A percentile compares a stretch with the other conserved stretches of the same genome.
phyloP scores from a whole-genome alignment of 371 early-diverging fungal genomes.

The Mortierella sp. region DNA sequence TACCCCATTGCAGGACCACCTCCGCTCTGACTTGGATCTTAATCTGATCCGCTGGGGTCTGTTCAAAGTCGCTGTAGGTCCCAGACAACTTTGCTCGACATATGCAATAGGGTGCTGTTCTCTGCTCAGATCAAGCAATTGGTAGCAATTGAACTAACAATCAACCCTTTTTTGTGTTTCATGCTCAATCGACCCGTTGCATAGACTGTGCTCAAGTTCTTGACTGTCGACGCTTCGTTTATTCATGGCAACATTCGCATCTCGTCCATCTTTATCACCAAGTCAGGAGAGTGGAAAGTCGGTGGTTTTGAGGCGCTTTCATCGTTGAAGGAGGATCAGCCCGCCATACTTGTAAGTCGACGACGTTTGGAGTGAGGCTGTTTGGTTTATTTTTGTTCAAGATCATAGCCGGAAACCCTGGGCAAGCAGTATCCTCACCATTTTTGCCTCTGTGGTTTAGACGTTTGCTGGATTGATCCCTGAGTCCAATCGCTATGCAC shows the following conservation, averaged over 20 bases:
- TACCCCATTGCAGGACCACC: slow-evolving; percentile 75
- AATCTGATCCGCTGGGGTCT: slow-evolving; percentile 89
- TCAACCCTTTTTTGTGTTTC: neutral
- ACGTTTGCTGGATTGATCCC: slow-evolving; percentile 77
- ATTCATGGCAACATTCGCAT: slow-evolving; percentile 90
- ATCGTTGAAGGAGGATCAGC: slow-evolving; percentile 79
- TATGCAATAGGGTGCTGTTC: neutral
- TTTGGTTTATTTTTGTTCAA: neutral
- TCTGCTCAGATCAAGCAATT: neutral
- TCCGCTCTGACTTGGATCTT: slow-evolving; percentile 67
- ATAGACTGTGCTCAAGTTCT: slow-evolving; percentile 87
- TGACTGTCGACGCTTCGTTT: slow-evolving; percentile 87
- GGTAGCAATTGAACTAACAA: slow-evolving; percentile 1
- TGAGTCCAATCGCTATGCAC: slow-evolving; percentile 75
- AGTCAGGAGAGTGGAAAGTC: slow-evolving; percentile 95
- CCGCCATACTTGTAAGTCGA: slow-evolving; percentile 70
- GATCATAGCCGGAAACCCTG: neutral
- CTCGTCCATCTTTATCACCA: slow-evolving; percentile 86
- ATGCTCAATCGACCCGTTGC: neutral
- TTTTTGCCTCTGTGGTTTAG: slow-evolving; percentile 45
- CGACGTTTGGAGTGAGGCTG: neutral
- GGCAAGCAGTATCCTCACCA: neutral
- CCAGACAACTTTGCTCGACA: neutral
- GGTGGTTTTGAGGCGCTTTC: slow-evolving; percentile 90
- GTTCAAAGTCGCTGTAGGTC: slow-evolving; percentile 87